A percentile compares a stretch with the other conserved stretches of the same genome.
These are phyloP conservation scores for Podila clonocystis DNA, from an alignment of 192 early-diverging fungal species.

Conservation along the genomic window DNA sequence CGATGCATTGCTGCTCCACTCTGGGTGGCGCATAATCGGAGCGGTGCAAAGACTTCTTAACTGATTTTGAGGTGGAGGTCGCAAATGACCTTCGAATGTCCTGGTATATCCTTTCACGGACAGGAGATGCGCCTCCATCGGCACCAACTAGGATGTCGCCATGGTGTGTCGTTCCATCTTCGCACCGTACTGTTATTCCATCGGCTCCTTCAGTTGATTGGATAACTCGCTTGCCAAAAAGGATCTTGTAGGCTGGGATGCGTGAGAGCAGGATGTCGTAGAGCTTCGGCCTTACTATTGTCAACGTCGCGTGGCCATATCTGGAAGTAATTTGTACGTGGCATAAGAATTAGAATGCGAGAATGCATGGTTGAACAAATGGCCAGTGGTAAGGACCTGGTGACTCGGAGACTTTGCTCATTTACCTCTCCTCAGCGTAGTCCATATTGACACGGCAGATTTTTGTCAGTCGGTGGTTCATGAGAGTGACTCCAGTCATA, in stretches of 20 bases:
- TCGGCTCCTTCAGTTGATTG: background rate
- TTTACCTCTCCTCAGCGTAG: constrained; percentile 8
- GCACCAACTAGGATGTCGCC: constrained; percentile 11
- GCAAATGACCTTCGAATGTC: background rate
- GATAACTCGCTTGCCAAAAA: constrained; percentile 4
- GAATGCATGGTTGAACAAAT: background rate
- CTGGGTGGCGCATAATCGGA: constrained; percentile 1
- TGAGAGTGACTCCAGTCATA: constrained; percentile 6
- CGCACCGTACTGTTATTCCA: constrained; percentile 12
- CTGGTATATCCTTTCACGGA: background rate
- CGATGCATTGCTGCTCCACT: constrained; percentile 1
- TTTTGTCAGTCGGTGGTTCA: background rate
- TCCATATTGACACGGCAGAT: background rate
- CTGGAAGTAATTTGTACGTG: background rate
- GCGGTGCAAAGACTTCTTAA: background rate
- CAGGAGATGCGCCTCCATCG: background rate
- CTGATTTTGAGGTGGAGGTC: background rate
- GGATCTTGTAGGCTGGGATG: constrained; percentile 14
- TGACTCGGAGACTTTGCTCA: too few relatives aligned
- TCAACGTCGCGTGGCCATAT: constrained; percentile 8
- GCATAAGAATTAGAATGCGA: background rate
- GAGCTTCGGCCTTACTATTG: constrained; percentile 2
- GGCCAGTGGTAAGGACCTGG: too few relatives aligned
- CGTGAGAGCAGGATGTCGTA: constrained; percentile 12
- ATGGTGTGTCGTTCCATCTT: constrained; percentile 1